Percentiles rank a stretch among this genome's conserved stretches.
phyloP scores from a whole-genome alignment of 2,329 filamentous ascomycete species.

The Aspergillus ochraceus region DNA sequence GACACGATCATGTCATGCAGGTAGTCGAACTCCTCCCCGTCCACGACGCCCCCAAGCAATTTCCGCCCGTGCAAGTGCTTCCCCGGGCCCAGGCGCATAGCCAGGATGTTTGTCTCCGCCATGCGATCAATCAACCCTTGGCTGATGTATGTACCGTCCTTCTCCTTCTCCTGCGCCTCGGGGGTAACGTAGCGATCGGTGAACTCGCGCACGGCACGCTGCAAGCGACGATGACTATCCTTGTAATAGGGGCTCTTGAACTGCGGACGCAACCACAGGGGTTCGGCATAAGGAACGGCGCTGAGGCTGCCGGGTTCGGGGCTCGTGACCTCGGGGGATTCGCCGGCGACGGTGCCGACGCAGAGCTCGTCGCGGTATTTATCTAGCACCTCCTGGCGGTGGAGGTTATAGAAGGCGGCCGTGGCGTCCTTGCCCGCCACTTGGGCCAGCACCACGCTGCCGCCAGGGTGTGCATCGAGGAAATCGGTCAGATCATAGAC shows the following conservation, averaged over 20 bases:
- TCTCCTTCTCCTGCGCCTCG: conserved; percentile 75
- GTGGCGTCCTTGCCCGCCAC: conserved; percentile 82
- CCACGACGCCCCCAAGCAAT: conserved; percentile 67
- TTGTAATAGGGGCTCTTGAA: conserved; percentile 82
- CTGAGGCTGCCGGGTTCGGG: conserved; percentile 71
- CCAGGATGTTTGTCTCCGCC: conserved; percentile 71
- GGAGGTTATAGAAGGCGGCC: conserved; percentile 84
- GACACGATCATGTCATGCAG: conserved; percentile 77
- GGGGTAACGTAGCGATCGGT: conserved; percentile 69
- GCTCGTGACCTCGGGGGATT: conserved; percentile 72
- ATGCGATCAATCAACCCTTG: conserved; percentile 74
- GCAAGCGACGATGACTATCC: conserved; percentile 69
- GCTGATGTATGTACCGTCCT: conserved; percentile 68
- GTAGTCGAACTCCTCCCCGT: conserved; percentile 81
- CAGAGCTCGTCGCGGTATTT: conserved; percentile 72
- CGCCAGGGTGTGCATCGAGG: conserved; percentile 80
- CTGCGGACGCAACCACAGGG: conserved; percentile 74
- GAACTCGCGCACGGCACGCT: conserved; percentile 70
- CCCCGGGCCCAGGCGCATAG: conserved; percentile 81
- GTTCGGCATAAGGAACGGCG: conserved; percentile 79
- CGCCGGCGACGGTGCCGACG: conserved; percentile 73
- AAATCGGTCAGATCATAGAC: conserved; percentile 88
- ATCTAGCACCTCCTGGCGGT: conserved; percentile 82
- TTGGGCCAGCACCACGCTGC: conserved; percentile 75
- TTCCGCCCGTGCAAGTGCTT: conserved; percentile 74